A percentile compares a stretch with the other conserved stretches of the same genome.
Conservation (phyloP, 768 basidiomycete genomes). For the Boletus sp. region DNA sequence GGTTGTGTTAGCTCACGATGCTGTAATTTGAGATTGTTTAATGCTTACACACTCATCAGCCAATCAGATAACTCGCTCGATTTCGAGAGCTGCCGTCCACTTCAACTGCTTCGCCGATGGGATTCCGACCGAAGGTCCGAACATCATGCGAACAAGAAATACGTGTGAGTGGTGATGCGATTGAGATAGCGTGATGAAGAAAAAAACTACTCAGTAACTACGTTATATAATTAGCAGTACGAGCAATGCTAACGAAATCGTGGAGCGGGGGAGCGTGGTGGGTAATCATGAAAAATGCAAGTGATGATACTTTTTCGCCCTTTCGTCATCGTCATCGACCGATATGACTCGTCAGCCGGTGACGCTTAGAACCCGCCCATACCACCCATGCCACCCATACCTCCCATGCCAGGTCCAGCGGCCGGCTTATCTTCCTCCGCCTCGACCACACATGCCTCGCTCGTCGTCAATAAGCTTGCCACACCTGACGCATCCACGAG, state of each 20-base stretch:
- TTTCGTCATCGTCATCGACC: not conserved
- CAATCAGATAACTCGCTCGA: not conserved
- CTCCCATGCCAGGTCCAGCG: constrained; percentile 54
- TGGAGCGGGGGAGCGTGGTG: not conserved
- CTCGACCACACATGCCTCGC: constrained; percentile 90
- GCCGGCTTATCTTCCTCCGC: constrained; percentile 76
- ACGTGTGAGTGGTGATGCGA: constrained; percentile 26
- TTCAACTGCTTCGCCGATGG: no score
- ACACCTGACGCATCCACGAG: constrained; percentile 92
- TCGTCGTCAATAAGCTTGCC: constrained; percentile 90
- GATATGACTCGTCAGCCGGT: not conserved
- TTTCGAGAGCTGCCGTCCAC: no score
- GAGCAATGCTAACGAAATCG: constrained; percentile 3
- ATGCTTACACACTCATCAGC: not conserved
- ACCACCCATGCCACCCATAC: constrained; percentile 59
- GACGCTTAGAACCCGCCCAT: constrained; percentile 49
- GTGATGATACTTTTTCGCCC: constrained; percentile 6
- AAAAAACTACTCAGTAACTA: constrained; percentile 17
- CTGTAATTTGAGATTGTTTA: no score
- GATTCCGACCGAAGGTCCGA: not conserved
- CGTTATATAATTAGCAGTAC: constrained; percentile 5
- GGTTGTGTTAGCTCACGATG: not conserved
- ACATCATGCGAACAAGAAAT: not conserved
- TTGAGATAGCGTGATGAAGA: constrained; percentile 6
- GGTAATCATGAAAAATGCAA: constrained; percentile 14